phyloP scores from a whole-genome alignment of 768 basidiomycete species.

The Mycena chlorophos region DNA sequence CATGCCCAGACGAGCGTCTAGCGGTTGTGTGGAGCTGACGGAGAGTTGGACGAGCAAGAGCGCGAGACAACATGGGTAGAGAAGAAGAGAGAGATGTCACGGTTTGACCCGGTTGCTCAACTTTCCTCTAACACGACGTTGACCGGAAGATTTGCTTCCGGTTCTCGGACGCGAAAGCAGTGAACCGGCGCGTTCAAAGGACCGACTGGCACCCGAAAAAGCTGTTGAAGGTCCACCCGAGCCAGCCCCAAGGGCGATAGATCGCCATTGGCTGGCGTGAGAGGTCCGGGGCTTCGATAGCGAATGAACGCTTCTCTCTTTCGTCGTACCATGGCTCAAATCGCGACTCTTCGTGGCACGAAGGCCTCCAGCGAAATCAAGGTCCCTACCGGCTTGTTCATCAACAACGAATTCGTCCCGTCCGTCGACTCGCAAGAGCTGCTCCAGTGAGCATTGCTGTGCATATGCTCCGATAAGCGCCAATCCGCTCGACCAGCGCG shows the following conservation, averaged over 20 bases:
- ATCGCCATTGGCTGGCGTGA: too few relatives aligned
- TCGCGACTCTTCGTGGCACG: slow-evolving; percentile 41
- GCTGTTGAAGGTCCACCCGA: neutral
- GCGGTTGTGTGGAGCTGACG: slow-evolving; percentile 48
- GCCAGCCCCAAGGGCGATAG: neutral
- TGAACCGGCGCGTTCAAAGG: too few relatives aligned
- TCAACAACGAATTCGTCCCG: slow-evolving; percentile 87
- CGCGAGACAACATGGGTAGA: slow-evolving; percentile 37
- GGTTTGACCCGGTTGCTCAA: neutral
- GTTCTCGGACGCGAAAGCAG: neutral
- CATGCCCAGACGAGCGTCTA: slow-evolving; percentile 49
- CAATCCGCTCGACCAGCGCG: slow-evolving; percentile 45
- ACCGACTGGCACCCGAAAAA: too few relatives aligned
- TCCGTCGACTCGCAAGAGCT: slow-evolving; percentile 66
- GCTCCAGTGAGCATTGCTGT: slow-evolving; percentile 52
- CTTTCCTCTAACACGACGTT: neutral
- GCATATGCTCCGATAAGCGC: slow-evolving; percentile 22
- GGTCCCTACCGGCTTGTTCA: slow-evolving; percentile 84
- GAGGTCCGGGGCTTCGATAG: neutral
- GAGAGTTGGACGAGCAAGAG: slow-evolving; percentile 41
- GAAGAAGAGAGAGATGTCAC: slow-evolving; percentile 1
- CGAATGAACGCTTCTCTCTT: neutral
- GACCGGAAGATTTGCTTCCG: neutral
- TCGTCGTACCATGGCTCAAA: slow-evolving; percentile 44
- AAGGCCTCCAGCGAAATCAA: slow-evolving; percentile 46